These are phyloP conservation scores for Phoenix dactylifera DNA, from an alignment of 176 grass and related monocot genomes.

Conservation along the genomic window DNA sequence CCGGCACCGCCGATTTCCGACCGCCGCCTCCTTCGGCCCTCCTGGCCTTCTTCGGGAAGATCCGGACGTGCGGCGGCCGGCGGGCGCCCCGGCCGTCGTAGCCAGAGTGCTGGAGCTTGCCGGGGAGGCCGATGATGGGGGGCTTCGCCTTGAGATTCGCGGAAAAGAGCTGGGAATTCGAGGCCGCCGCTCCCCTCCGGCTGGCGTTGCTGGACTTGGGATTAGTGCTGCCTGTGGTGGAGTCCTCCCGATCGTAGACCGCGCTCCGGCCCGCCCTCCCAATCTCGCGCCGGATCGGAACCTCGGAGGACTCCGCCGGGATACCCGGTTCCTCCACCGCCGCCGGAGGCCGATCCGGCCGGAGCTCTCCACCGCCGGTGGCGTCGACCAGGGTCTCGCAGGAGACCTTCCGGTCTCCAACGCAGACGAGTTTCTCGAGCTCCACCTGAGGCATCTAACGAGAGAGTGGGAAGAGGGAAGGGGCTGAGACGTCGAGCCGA, in stretches of 20 bases:
- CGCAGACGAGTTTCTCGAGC: constrained; percentile 5
- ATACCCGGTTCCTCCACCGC: constrained; percentile 38
- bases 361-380: constrained; percentile 21
- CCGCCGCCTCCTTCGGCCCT: constrained; percentile 2
- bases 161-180: no score
- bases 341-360: constrained; percentile 8
- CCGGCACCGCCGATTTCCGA: constrained; percentile 22
- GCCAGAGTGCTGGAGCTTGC: constrained; percentile 38
- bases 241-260: constrained; percentile 94
- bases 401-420: background rate
- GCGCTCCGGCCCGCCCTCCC: constrained; percentile 60
- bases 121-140: constrained; percentile 56
- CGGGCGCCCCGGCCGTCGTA: constrained; percentile 22
- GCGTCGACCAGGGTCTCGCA: constrained; percentile 37
- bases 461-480: background rate
- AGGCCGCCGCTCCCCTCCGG: background rate
- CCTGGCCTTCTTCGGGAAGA: constrained; percentile 55
- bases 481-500: background rate
- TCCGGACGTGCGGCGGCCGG: constrained; percentile 40
- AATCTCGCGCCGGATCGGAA: constrained; percentile 58
- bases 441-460: constrained; percentile 40
- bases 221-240: constrained; percentile 89
- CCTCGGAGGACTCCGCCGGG: constrained; percentile 67
- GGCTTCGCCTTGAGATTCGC: constrained; percentile 15
- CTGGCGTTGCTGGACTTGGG: constrained; percentile 59